These are phyloP conservation scores for Phytophthora crassamura DNA, from an alignment of 352 stramenopile species.

Conservation along the genomic window DNA sequence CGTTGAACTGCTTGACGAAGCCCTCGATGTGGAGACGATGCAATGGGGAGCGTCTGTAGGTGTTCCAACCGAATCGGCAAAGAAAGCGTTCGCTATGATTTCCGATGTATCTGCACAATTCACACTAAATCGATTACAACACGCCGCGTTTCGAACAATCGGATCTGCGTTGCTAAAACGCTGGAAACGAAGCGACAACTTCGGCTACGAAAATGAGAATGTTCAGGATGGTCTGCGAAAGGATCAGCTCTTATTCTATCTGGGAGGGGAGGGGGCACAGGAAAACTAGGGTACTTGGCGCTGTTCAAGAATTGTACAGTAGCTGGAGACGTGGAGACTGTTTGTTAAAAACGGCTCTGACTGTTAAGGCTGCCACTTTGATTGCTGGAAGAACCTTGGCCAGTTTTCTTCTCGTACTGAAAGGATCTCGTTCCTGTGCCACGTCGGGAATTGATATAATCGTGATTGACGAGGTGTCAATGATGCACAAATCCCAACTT, in stretches of 20 bases:
- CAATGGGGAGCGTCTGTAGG: background rate
- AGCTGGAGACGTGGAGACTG: background rate
- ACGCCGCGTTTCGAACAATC: background rate
- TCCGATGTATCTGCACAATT: background rate
- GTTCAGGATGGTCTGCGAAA: background rate
- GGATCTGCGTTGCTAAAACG: too few species aligned
- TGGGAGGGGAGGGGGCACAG: conserved; percentile 7
- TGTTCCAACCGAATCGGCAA: background rate
- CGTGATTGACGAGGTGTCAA: conserved; percentile 5
- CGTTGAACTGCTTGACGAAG: background rate
- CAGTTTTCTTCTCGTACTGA: conserved; percentile 1
- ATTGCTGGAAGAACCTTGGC: conserved; percentile 1
- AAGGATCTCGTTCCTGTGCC: background rate
- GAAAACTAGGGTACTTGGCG: conserved; percentile 11
- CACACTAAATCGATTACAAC: background rate
- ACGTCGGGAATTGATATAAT: background rate
- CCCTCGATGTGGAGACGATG: background rate
- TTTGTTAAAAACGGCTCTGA: conserved; percentile 12
- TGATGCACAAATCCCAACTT: conserved; percentile 1
- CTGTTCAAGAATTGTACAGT: background rate
- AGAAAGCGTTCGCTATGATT: background rate
- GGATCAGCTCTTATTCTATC: conserved; percentile 3
- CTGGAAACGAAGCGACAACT: too few species aligned
- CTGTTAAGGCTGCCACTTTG: conserved; percentile 5
- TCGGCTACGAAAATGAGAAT: too few species aligned